Evolutionary conservation across 108 stramenopile genomes (phyloP), one percentile per base, ranked within the genome.

Genomic region (Aurantiochytrium sp.): DNA sequence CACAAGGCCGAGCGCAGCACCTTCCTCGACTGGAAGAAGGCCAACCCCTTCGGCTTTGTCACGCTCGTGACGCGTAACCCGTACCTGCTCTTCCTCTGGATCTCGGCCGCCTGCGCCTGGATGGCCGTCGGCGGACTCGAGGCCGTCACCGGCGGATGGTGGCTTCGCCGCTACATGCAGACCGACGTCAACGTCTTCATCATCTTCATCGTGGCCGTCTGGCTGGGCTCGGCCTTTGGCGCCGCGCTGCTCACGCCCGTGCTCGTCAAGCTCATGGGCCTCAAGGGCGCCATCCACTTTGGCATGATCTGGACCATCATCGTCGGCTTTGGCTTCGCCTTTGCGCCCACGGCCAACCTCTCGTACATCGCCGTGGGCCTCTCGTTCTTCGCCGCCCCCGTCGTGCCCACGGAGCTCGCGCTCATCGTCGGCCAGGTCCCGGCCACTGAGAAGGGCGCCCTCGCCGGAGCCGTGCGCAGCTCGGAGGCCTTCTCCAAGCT

Each of bases 401-500:
- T 81, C 27, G 39, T 48, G 21, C 73, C 73, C 30, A 48, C 42
- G n/a, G 45, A 41, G 42, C 42, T 81, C 17, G 45, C 73, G 3
- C 39, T 81, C 3, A 41, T 81, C 39, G 45, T 81, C 19, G 45
- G 73, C 2, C 73, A 81, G 45, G 73, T 81, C 45, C 42, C 42
- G n/a, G 73, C 73, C 1, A 41, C 42, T 0, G 73, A 81, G 39
- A 41, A 48, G 42, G 73, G 73, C 12, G 45, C 73, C 32, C 17
- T 81, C 10, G 73, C 73, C n/a, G 73, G 73, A 30, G 73, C 73
- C 1, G 45, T 81, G 42, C 73, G 73, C 45, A 81, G 73, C 45
- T 81, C 73, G 3, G 73, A 81, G 73, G 73, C 73, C n/a, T 48
- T 81, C 24, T n/a, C 24, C 73, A 81, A 81, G 73, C 39, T 81